Base-by-base conservation (phyloP, 2,329 filamentous ascomycete genomes). In the Calycina marina region DNA sequence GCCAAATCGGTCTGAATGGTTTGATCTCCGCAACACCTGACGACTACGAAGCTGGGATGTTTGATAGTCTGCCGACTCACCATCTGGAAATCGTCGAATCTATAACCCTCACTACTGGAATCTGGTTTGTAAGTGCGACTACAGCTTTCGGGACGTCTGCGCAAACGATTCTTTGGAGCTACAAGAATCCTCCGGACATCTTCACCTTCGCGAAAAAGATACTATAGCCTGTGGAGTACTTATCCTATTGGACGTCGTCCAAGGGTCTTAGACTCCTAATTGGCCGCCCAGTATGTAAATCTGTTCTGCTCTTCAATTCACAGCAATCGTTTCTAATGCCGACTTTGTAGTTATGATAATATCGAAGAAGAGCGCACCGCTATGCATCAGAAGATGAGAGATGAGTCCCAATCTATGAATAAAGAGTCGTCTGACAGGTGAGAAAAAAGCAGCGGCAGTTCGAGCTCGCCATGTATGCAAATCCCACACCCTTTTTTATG, bases 131-230 rank as follows among this genome's bases (percentile, higher is more conserved):
- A 16, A 64, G 60, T 37, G 62, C 61, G 2, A 60, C 60, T 1
- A 74, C 69, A 1, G 69, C 70, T 0, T 63, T 66, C 36, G 63
- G 65, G 13, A 68, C 65, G 1, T 58, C 62, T 0, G 63, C 58
- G 30, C 60, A 65, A 41, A 72, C 68, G 1, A 58, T 72, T 6
- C 56, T 75, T 3, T 75, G 70, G 70, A 69, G 65, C 46, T 73
- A 71, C 53, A 60, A 62, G 35, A 70, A 73, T 28, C 67, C 69
- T 0, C 57, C 64, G 13, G 58, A 61, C 3, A 51, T 73, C 4
- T 44, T 72, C 2, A 40, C 54, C 1, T 69, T 75, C 36, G 52
- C 66, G 2, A 57, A 62, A 6, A 60, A 58, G 62, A 65, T 12
- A 65, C 64, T 1, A 60, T 76, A 1, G 69, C 70, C 0, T 73